A percentile compares a stretch with the other conserved stretches of the same genome.
These are phyloP conservation scores for Spinacia oleracea DNA, from an alignment of 179 eudicot genomes.

Conservation along the genomic window DNA sequence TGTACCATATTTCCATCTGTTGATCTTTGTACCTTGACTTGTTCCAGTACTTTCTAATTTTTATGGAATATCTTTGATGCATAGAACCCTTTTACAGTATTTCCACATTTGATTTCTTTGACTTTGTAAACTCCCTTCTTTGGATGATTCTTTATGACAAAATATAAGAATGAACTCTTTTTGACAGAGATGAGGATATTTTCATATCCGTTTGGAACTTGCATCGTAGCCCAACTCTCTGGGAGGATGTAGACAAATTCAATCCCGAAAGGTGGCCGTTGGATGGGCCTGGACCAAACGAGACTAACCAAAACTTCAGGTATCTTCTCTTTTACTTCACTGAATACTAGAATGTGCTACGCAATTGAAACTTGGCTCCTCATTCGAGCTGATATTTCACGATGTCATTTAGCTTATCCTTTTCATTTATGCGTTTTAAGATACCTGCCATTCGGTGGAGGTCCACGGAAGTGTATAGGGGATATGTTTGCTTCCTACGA, in stretches of 20 bases:
- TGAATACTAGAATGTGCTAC: background rate
- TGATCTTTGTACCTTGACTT: conserved; percentile 1
- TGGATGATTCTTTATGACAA: background rate
- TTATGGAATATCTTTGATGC: background rate
- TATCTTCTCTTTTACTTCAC: conserved; percentile 18
- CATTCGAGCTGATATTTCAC: conserved; percentile 13
- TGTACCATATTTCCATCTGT: background rate
- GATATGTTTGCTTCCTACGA: conserved; percentile 97
- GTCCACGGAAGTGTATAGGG: conserved; percentile 94
- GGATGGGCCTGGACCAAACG: conserved; percentile 93
- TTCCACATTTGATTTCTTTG: conserved; percentile 5
- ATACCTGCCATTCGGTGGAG: conserved; percentile 97
- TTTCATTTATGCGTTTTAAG: conserved; percentile 24
- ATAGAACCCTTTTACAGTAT: background rate
- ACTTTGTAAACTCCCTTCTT: background rate
- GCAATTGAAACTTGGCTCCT: background rate
- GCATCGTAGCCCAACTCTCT: conserved; percentile 73
- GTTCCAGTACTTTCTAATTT: background rate
- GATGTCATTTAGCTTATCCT: background rate
- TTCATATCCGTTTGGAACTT: conserved; percentile 96
- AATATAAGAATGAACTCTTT: conserved; percentile 5
- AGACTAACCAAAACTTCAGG: conserved; percentile 93
- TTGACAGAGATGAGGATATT: conserved; percentile 82
- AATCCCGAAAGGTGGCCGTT: conserved; percentile 99
- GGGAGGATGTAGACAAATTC: conserved; percentile 89